These are phyloP conservation scores for Tuber aestivum DNA, from an alignment of 495 filamentous ascomycete species.

Conservation along the genomic window DNA sequence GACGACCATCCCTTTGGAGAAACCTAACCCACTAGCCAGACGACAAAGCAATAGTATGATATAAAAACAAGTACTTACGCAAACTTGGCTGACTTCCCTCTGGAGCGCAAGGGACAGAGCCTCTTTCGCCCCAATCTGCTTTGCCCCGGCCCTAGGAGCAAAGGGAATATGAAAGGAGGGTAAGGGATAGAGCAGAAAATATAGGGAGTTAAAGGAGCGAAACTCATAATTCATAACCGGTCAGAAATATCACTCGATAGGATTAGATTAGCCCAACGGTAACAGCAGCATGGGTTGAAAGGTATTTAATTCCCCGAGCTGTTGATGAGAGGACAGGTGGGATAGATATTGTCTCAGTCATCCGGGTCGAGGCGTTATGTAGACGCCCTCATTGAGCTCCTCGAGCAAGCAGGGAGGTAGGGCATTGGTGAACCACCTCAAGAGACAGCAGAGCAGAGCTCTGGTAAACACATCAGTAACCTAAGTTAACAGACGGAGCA, in stretches of 20 bases:
- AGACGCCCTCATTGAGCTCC: neutral
- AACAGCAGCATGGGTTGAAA: neutral
- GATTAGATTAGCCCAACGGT: neutral
- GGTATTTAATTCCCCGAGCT: neutral
- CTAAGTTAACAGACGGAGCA: neutral
- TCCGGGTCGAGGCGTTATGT: neutral
- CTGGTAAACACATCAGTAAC: neutral
- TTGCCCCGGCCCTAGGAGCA: neutral
- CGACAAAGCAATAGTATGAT: neutral
- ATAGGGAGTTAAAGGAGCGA: neutral
- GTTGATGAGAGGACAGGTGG: neutral
- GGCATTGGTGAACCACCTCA: neutral
- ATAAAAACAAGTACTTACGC: slow-evolving; percentile 5
- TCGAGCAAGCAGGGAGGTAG: neutral
- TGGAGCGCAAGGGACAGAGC: neutral
- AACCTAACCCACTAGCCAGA: slow-evolving; percentile 1
- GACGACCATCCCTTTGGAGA: neutral
- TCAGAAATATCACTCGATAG: neutral
- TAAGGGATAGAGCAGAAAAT: neutral
- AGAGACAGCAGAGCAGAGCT: neutral
- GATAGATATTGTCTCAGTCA: neutral
- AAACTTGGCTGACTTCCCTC: neutral
- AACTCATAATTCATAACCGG: neutral
- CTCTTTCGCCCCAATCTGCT: neutral
- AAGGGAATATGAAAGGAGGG: neutral